A percentile compares a stretch with the other conserved stretches of the same genome.
Evolutionary conservation across 345 rosid genomes (phyloP).

Genomic region (Diplotaxis tenuifolia): DNA sequence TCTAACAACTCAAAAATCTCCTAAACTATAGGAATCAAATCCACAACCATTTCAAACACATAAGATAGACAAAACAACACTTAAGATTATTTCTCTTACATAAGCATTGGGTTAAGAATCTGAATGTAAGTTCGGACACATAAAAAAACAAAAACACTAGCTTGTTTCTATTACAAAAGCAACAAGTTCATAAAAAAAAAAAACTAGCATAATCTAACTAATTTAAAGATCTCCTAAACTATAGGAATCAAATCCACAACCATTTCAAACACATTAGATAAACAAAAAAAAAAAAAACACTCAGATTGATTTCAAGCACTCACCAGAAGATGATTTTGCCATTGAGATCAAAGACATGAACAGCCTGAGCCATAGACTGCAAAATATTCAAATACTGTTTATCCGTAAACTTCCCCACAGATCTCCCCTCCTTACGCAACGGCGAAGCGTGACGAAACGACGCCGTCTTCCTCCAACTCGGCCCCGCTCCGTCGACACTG

Average conservation of each 20-base stretch:
- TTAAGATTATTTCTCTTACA: neutral
- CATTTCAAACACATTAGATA: no score
- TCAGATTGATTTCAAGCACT: conserved; percentile 27
- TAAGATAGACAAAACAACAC: neutral
- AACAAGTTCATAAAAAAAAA: no score
- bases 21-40: conserved; percentile 10
- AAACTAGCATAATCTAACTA: neutral
- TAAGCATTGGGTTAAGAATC: neutral
- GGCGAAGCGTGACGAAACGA: conserved; percentile 85
- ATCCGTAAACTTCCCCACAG: conserved; percentile 66
- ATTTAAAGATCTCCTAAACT: no score
- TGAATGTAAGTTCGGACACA: no score
- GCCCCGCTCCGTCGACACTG: conserved; percentile 34
- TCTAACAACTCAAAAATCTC: neutral
- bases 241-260: no score
- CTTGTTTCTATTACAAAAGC: no score
- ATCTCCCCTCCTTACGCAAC: conserved; percentile 56
- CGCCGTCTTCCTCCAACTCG: conserved; percentile 53
- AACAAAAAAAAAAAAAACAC: no score
- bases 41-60: neutral
- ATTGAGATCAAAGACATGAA: conserved; percentile 72
- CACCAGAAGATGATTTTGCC: conserved; percentile 88
- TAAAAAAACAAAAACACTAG: no score
- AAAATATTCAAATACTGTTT: conserved; percentile 86
- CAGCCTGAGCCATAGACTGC: conserved; percentile 96